Conservation (phyloP, 352 stramenopile species). For the Saprolegnia parasitica region DNA sequence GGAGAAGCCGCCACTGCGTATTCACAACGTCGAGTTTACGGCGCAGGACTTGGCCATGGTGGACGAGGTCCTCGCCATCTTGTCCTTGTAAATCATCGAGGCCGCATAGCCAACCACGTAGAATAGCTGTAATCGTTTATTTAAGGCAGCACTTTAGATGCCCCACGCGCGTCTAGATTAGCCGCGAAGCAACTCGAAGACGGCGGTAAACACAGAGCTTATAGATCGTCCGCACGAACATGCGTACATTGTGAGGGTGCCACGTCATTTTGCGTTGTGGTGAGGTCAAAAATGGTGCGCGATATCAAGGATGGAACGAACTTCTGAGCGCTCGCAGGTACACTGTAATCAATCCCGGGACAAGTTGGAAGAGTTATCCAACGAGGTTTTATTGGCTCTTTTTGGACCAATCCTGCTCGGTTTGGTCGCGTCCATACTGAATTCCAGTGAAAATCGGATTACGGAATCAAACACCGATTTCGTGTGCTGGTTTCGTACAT, state of each 20-base stretch:
- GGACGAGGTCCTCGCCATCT: background rate
- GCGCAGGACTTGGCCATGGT: slow-evolving; percentile 13
- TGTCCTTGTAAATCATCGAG: background rate
- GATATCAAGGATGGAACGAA: too few relatives aligned
- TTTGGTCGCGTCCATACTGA: background rate
- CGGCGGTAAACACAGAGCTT: too few relatives aligned
- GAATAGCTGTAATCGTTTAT: too few relatives aligned
- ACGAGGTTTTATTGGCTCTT: background rate
- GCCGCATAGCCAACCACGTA: background rate
- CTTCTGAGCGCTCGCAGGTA: too few relatives aligned
- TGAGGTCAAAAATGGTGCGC: too few relatives aligned
- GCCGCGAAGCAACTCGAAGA: too few relatives aligned
- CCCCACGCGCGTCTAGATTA: too few relatives aligned
- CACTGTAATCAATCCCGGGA: too few relatives aligned
- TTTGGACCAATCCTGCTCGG: background rate
- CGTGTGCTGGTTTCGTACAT: background rate
- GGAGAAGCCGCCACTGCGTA: background rate
- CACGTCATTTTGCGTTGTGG: too few relatives aligned
- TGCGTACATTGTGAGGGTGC: too few relatives aligned
- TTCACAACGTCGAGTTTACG: slow-evolving; percentile 14
- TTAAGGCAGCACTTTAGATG: too few relatives aligned
- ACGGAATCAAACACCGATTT: background rate
- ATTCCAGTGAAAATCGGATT: background rate
- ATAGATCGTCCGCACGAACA: too few relatives aligned
- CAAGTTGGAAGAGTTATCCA: background rate